Conservation (phyloP, 2,329 filamentous ascomycete genomes). For the Trichoderma hamatum region DNA sequence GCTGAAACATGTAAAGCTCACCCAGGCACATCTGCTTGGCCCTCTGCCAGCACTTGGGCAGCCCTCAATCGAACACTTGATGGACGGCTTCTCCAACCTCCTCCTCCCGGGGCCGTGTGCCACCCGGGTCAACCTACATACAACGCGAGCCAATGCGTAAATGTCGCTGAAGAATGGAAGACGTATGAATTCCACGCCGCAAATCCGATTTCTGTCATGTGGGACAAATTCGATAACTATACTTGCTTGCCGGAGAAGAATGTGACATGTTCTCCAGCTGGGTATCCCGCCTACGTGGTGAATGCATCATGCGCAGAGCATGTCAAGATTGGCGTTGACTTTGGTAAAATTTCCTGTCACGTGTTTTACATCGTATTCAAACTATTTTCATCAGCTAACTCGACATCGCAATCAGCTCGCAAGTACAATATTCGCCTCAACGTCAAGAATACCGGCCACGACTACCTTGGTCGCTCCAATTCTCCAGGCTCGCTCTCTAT, state of each 20-base stretch:
- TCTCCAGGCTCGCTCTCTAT: slow-evolving; percentile 56
- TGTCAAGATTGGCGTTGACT: slow-evolving; percentile 44
- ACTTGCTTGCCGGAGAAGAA: slow-evolving; percentile 50
- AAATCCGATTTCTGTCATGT: slow-evolving; percentile 40
- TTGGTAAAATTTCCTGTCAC: slow-evolving; percentile 48
- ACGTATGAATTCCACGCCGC: slow-evolving; percentile 36
- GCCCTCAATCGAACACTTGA: slow-evolving; percentile 49
- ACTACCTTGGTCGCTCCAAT: slow-evolving; percentile 50
- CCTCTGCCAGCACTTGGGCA: slow-evolving; percentile 48
- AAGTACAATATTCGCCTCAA: slow-evolving; percentile 48
- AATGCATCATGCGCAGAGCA: slow-evolving; percentile 41
- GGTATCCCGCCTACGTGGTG: slow-evolving; percentile 44
- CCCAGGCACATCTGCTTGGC: slow-evolving; percentile 52
- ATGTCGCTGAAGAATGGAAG: slow-evolving; percentile 34
- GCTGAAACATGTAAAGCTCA: slow-evolving; percentile 49
- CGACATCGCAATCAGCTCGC: slow-evolving; percentile 43
- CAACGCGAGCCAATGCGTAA: slow-evolving; percentile 37
- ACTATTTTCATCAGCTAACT: slow-evolving; percentile 33
- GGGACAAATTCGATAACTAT: slow-evolving; percentile 53
- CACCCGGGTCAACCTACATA: slow-evolving; percentile 36
- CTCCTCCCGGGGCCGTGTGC: slow-evolving; percentile 42
- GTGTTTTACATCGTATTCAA: slow-evolving; percentile 43
- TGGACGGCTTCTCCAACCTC: slow-evolving; percentile 47
- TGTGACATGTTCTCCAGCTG: slow-evolving; percentile 39
- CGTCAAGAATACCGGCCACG: slow-evolving; percentile 48